Base-by-base conservation (phyloP, 306 rosid genomes). In the Dalbergia cochinchinensis region DNA sequence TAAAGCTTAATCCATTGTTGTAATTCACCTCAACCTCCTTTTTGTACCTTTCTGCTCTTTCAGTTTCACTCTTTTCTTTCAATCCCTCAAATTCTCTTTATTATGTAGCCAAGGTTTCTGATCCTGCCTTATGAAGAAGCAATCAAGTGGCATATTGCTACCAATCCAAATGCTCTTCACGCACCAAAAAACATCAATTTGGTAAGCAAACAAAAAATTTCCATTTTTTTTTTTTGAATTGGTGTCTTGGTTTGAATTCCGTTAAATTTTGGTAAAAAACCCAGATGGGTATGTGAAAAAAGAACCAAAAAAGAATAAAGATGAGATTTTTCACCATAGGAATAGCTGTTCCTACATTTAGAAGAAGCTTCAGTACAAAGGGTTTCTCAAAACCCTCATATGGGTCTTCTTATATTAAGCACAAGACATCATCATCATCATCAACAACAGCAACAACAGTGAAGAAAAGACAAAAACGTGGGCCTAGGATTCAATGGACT, bases 401-500 rank as follows among this genome's bases (percentile, higher is more conserved):
- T 69, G 44, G 53, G 44, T 47, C 44, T 61, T 47, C 44, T 61
- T 47, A 34, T 50, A 14, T 18, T 12, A 61, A 71, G 78, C 22
- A 61, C 63, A 79, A 47, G 53, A 65, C n/a, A 54, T 60, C 16
- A 41, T 5, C 41, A 77, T 0, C 31, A 26, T 0, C 31, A 26
- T 31, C 35, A 63, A 58, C 9, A 76, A n/a, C 35, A 13, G 7
- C 15, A 66, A 41, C 54, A 53, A 20, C 20, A 35, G 57, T 33
- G 83, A 72, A 33, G 74, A 72, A 48, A 16, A 48, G 35, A 44
- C 54, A 51, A 6, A 8, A 72, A 15, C 16, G 54, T 14, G 33
- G 65, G 74, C 7, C 63, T 8, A 72, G n/a, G 68, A 60, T 69
- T 60, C 19, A 83, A 58, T 87, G 93, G 93, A 87, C 85, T 44